Conservation (phyloP, 192 early-diverging fungal genomes). For the Podila epicladia region DNA sequence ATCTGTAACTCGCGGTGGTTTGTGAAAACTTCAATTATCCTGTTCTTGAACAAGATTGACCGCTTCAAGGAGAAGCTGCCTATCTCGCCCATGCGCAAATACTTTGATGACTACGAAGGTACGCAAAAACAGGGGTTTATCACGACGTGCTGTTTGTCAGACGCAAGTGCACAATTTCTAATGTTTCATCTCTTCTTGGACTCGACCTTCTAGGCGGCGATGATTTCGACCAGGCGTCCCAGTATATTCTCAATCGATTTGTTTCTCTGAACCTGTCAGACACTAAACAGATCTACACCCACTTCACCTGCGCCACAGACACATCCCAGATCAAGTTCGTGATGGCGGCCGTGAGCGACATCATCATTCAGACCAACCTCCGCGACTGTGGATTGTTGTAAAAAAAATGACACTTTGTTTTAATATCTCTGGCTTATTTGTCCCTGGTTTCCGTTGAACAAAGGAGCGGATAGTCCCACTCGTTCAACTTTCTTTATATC, state of each 20-base stretch:
- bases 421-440: background rate
- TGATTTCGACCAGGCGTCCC: constrained; percentile 79
- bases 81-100: constrained; percentile 82
- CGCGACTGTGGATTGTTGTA: constrained; percentile 82
- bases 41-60: constrained; percentile 99
- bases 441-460: background rate
- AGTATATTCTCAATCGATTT: constrained; percentile 85
- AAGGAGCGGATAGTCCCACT: too few species aligned
- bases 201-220: constrained; percentile 58
- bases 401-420: constrained; percentile 11
- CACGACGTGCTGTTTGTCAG: background rate
- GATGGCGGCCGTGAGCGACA: constrained; percentile 92
- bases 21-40: constrained; percentile 95
- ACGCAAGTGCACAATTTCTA: background rate
- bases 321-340: constrained; percentile 90
- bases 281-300: constrained; percentile 87
- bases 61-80: constrained; percentile 92
- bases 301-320: constrained; percentile 91
- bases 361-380: constrained; percentile 87
- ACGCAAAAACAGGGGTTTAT: background rate
- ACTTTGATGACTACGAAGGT: constrained; percentile 88
- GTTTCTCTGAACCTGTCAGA: constrained; percentile 83
- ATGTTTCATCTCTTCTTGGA: background rate
- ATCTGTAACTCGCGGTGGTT: constrained; percentile 99
- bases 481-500: background rate